Evolutionary conservation across 2,329 filamentous ascomycete species (phyloP).

Genomic region (Mycocentrospora acerina): DNA sequence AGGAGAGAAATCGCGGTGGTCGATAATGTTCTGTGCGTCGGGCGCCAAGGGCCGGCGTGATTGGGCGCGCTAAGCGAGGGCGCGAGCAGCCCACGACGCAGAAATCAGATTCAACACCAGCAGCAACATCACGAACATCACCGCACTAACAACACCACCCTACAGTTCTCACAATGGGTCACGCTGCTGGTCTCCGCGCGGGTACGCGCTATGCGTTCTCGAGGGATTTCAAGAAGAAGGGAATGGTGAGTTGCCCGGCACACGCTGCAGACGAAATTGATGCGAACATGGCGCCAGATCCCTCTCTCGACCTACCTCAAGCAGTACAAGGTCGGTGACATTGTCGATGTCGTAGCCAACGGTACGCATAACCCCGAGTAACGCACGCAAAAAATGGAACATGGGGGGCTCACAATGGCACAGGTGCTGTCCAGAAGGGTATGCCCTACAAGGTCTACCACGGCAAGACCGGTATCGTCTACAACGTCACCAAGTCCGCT

Average conservation of each 20-base stretch:
- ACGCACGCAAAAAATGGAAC: conserved; percentile 7
- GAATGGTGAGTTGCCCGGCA: conserved; percentile 53
- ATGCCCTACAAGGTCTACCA: conserved; percentile 99
- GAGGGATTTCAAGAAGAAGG: conserved; percentile 91
- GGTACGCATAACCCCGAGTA: conserved; percentile 67
- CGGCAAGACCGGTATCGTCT: conserved; percentile 91
- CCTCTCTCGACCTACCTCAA: conserved; percentile 90
- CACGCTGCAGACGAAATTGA: conserved; percentile 16
- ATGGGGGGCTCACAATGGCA: conserved; percentile 20
- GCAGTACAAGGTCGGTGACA: conserved; percentile 96
- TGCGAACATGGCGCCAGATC: conserved; percentile 54
- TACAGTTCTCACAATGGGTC: conserved; percentile 52
- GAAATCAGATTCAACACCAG: no score
- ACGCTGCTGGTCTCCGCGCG: conserved; percentile 51
- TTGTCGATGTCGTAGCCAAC: conserved; percentile 98
- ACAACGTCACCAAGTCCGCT: conserved; percentile 98
- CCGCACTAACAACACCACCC: conserved; percentile 23
- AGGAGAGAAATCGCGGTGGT: background rate
- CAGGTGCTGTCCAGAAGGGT: conserved; percentile 51
- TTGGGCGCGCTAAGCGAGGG: conserved; percentile 10
- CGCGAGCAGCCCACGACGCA: background rate
- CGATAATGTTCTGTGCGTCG: background rate
- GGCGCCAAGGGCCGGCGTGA: conserved; percentile 7
- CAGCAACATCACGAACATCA: conserved; percentile 9
- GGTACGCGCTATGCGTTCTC: conserved; percentile 65